Percentiles rank a stretch among this genome's conserved stretches.
These are phyloP conservation scores for Leccinum subtestaceum DNA, from an alignment of 768 basidiomycete species.

Conservation along the genomic window DNA sequence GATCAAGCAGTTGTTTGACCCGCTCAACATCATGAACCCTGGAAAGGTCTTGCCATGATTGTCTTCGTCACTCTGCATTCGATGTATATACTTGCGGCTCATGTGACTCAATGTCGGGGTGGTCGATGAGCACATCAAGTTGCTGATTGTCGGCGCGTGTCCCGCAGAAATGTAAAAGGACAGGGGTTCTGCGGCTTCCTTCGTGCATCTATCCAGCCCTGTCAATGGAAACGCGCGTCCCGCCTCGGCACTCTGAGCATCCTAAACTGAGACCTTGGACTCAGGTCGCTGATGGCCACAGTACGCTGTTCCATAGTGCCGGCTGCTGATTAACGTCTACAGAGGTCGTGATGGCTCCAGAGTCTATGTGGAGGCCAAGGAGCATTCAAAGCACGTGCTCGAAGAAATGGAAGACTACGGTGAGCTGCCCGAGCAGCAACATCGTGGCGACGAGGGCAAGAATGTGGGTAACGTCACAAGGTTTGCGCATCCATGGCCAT, in stretches of 20 bases:
- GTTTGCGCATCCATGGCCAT: neutral
- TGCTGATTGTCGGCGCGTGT: constrained; percentile 5
- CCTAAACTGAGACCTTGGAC: neutral
- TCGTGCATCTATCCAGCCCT: constrained; percentile 1
- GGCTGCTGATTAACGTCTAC: neutral
- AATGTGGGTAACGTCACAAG: constrained; percentile 23
- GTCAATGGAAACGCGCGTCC: constrained; percentile 16
- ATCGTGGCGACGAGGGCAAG: constrained; percentile 1
- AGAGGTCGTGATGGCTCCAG: constrained; percentile 10
- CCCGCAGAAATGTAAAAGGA: constrained; percentile 9
- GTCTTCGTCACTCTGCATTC: neutral
- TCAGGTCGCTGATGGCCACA: constrained; percentile 18
- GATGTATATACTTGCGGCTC: neutral
- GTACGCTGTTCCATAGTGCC: neutral
- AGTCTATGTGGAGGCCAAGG: constrained; percentile 21
- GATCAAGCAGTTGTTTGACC: constrained; percentile 88
- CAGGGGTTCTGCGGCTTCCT: neutral
- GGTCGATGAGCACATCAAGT: constrained; percentile 7
- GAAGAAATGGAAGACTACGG: constrained; percentile 19
- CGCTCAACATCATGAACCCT: constrained; percentile 89
- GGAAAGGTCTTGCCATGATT: constrained; percentile 62
- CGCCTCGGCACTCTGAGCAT: neutral
- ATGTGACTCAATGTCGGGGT: neutral
- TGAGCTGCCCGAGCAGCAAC: constrained; percentile 17
- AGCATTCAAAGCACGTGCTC: constrained; percentile 24